These are phyloP conservation scores for Podaxis carcinomalis DNA, from an alignment of 768 basidiomycete species.

Conservation along the genomic window DNA sequence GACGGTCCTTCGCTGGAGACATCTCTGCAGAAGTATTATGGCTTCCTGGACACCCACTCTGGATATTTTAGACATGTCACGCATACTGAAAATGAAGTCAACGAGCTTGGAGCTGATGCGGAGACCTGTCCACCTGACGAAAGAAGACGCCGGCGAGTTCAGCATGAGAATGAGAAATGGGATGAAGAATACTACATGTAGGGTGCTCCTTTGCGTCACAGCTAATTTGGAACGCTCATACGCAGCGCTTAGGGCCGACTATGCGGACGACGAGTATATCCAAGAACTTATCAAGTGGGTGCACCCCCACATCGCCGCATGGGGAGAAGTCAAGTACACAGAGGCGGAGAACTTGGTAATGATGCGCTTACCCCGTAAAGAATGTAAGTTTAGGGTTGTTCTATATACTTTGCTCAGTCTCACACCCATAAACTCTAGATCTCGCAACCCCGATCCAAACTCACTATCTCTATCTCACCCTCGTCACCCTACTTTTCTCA, in stretches of 20 bases:
- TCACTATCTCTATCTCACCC: slow-evolving; percentile 61
- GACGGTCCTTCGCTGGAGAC: slow-evolving; percentile 33
- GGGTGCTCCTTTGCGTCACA: slow-evolving; percentile 15
- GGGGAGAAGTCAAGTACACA: slow-evolving; percentile 47
- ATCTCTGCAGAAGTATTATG: slow-evolving; percentile 52
- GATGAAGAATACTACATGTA: slow-evolving; percentile 85
- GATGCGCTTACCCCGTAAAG: slow-evolving; percentile 52
- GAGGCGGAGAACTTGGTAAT: slow-evolving; percentile 70
- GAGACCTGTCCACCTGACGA: slow-evolving; percentile 51
- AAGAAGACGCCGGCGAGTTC: slow-evolving; percentile 47
- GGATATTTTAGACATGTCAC: slow-evolving; percentile 72
- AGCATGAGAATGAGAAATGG: slow-evolving; percentile 74
- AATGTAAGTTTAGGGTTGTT: slow-evolving; percentile 35
- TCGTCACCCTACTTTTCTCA: slow-evolving; percentile 72
- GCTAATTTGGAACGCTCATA: neutral
- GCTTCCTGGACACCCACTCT: slow-evolving; percentile 70
- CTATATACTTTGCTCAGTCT: neutral
- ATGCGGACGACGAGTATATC: slow-evolving; percentile 71
- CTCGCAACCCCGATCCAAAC: slow-evolving; percentile 52
- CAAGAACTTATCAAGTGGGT: slow-evolving; percentile 65
- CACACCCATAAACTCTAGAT: slow-evolving; percentile 38
- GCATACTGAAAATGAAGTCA: slow-evolving; percentile 79
- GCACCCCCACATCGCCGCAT: slow-evolving; percentile 43
- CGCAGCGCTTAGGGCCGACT: slow-evolving; percentile 64
- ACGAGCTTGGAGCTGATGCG: slow-evolving; percentile 67